A percentile compares a stretch with the other conserved stretches of the same genome.
phyloP scores from a whole-genome alignment of 805 yeast species.

The Lipomyces kockii region DNA sequence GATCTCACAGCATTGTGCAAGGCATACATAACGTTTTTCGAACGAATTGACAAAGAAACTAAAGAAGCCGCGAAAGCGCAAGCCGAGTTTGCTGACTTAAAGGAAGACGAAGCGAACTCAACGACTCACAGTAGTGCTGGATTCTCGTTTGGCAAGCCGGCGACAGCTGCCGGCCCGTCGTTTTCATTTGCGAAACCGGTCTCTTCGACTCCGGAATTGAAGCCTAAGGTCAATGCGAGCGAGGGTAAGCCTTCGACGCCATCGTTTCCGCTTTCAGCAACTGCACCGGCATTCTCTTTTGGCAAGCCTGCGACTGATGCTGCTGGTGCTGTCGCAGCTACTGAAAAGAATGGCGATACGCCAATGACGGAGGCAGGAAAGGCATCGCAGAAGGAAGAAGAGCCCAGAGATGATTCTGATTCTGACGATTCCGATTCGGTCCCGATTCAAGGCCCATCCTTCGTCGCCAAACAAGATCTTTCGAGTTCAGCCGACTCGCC shows the following conservation, averaged over 20 bases:
- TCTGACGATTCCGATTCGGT: slow-evolving; percentile 14
- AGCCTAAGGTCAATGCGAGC: background rate
- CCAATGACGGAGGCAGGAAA: slow-evolving; percentile 2
- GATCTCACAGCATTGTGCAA: slow-evolving; percentile 24
- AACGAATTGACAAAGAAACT: slow-evolving; percentile 19
- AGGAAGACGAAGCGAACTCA: slow-evolving; percentile 12
- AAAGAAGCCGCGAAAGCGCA: slow-evolving; percentile 19
- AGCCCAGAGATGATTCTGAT: slow-evolving; percentile 9
- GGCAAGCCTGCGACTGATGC: background rate
- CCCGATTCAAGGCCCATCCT: slow-evolving; percentile 23
- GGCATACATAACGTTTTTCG: slow-evolving; percentile 27
- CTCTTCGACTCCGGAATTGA: slow-evolving; percentile 1
- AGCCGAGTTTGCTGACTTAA: slow-evolving; percentile 24
- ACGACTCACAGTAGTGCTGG: slow-evolving; percentile 11
- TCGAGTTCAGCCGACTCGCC: slow-evolving; percentile 9
- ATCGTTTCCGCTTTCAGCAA: background rate
- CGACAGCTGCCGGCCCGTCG: slow-evolving; percentile 15
- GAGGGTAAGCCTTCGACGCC: background rate
- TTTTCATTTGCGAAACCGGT: background rate
- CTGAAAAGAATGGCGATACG: background rate
- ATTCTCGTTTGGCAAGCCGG: slow-evolving; percentile 20
- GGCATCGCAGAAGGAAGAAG: background rate
- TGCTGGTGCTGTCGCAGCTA: background rate
- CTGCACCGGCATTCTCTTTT: slow-evolving; percentile 9
- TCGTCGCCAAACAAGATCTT: background rate